Conservation (phyloP, 805 yeast genomes). For the Priceomyces medius region DNA sequence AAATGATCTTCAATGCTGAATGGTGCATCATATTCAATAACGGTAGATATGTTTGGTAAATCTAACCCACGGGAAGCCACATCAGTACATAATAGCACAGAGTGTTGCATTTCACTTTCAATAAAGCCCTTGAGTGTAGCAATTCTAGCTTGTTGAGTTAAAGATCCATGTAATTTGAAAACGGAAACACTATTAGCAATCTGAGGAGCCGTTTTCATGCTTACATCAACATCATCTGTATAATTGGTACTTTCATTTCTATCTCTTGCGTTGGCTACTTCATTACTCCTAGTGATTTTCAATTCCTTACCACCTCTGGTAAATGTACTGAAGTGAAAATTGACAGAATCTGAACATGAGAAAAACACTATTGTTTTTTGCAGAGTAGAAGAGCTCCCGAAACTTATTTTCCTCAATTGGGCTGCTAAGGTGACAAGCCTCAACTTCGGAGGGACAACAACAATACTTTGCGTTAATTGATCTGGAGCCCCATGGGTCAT, state of each 20-base stretch:
- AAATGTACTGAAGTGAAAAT: conserved; percentile 80
- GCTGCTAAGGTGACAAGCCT: conserved; percentile 81
- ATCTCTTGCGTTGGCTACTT: conserved; percentile 13
- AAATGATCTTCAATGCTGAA: conserved; percentile 91
- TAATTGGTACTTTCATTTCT: conserved; percentile 18
- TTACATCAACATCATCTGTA: conserved; percentile 20
- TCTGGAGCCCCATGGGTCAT: conserved; percentile 63
- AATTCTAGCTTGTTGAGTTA: conserved; percentile 80
- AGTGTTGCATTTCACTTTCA: conserved; percentile 44
- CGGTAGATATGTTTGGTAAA: conserved; percentile 79
- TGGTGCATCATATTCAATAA: conserved; percentile 93
- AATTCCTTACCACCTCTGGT: conserved; percentile 52
- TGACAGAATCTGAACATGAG: conserved; percentile 95
- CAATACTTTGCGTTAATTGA: conserved; percentile 76
- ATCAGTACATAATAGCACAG: conserved; percentile 88
- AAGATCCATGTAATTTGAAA: conserved; percentile 83
- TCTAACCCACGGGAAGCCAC: conserved; percentile 98
- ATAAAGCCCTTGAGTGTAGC: conserved; percentile 68
- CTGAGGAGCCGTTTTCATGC: conserved; percentile 52
- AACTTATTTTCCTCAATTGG: conserved; percentile 47
- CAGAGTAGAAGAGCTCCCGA: conserved; percentile 5
- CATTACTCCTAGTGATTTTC: conserved; percentile 22
- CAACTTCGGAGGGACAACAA: conserved; percentile 90
- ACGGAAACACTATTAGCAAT: conserved; percentile 45
- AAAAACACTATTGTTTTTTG: conserved; percentile 75